Base-by-base conservation (phyloP, 2,329 filamentous ascomycete genomes). In the Catunica adiposa region DNA sequence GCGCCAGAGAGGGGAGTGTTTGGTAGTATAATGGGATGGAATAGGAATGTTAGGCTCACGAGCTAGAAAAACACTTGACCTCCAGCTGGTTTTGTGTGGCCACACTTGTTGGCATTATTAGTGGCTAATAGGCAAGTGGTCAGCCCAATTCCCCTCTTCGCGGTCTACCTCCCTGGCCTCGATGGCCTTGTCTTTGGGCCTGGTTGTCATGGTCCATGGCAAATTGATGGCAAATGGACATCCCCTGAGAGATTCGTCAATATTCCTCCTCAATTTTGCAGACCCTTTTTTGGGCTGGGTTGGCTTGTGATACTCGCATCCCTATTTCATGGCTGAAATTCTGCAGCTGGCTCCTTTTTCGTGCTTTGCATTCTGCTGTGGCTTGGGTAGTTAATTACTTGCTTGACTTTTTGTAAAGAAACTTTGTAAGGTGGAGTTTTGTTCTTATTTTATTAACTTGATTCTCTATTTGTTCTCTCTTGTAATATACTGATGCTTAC, bases 251-350 rank as follows among this genome's bases (percentile, higher is more conserved):
- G 23, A 48, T 48, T 48, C 22, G 23, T 48, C 44, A 17, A 44
- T 44, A 22, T 48, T 48, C 44, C 44, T 48, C 44, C 44, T 48
- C 44, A 48, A 25, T 48, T 48, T 48, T 23, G 44, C 44, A 48
- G 44, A 44, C n/a, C 40, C 40, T 44, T 44, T 44, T 44, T 17
- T 44, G 20, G 11, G 23, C 31, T 37, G 50, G 31, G 31, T 29
- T 31, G 38, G 31, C 29, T 22, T 52, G 50, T 38, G 31, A 52
- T 52, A 38, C 34, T 38, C 50, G 34, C 50, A 52, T 52, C 50
- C 50, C 50, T 52, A 52, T 52, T 52, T 37, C 20, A 52, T 46
- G 52, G 15, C 42, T 26, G 23, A 15, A 22, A 46, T 46, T 17
- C 17, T 44, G 29, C 40, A 15, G 23, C 40, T 9, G 17, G 44